Conservation (phyloP, 352 stramenopile species). For the Plasmopara viticola region DNA sequence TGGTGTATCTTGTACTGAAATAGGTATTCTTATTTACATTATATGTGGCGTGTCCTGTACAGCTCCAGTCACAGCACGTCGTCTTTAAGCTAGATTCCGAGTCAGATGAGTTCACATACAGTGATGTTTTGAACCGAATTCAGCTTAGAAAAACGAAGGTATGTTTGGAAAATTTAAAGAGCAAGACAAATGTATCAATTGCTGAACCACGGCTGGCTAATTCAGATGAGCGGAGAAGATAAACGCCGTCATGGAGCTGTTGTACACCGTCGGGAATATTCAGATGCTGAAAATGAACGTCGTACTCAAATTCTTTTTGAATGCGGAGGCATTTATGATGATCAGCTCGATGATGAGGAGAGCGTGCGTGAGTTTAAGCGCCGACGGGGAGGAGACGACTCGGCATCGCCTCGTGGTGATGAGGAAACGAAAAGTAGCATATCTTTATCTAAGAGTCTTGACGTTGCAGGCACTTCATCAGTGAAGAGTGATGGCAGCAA, state of each 20-base stretch:
- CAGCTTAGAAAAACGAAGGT: conserved; percentile 81
- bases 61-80: conserved; percentile 61
- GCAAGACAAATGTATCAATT: too few relatives aligned
- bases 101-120: conserved; percentile 74
- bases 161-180: conserved; percentile 1
- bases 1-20: too few relatives aligned
- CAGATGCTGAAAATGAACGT: conserved; percentile 52
- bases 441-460: conserved; percentile 18
- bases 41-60: conserved; percentile 3
- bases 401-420: conserved; percentile 19
- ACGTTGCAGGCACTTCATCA: conserved; percentile 18
- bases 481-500: conserved; percentile 21
- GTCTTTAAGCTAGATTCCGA: conserved; percentile 77
- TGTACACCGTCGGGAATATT: conserved; percentile 69
- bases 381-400: conserved; percentile 29
- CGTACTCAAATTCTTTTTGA: conserved; percentile 57
- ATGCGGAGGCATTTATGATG: conserved; percentile 59
- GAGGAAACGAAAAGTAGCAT: conserved; percentile 44
- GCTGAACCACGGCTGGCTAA: not conserved
- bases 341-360: conserved; percentile 58
- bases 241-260: conserved; percentile 74
- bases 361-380: conserved; percentile 60
- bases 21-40: conserved; percentile 2
- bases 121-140: conserved; percentile 65
- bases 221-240: conserved; percentile 59